A percentile compares a stretch with the other conserved stretches of the same genome.
phyloP scores from a whole-genome alignment of 164 flowering plant species.

The Liquidambar formosana region DNA sequence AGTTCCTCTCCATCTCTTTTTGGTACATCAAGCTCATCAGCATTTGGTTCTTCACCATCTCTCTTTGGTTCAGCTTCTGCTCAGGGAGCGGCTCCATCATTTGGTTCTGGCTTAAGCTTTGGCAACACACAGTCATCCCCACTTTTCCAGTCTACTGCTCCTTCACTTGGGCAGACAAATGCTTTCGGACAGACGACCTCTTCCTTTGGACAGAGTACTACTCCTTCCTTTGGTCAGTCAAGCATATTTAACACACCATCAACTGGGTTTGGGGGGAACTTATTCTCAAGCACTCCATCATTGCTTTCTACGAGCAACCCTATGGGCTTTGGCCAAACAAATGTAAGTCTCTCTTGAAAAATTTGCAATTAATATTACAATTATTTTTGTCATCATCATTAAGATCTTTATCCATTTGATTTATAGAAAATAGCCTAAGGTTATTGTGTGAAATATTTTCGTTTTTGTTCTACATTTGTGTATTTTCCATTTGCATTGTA shows the following conservation, averaged over 20 bases:
- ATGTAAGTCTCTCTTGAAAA: conserved; percentile 48
- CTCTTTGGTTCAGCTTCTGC: conserved; percentile 56
- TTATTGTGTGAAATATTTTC: too few relatives aligned
- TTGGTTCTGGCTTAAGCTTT: conserved; percentile 54
- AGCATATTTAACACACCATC: conserved; percentile 58
- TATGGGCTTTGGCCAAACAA: conserved; percentile 55
- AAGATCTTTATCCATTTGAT: background rate
- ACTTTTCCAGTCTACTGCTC: conserved; percentile 58
- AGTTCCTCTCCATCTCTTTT: conserved; percentile 53
- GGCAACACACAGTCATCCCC: conserved; percentile 66
- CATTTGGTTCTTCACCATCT: conserved; percentile 56
- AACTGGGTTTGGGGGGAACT: conserved; percentile 53
- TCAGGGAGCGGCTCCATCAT: conserved; percentile 47
- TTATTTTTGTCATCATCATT: background rate
- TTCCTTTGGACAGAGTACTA: conserved; percentile 54
- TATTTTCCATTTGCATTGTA: too few relatives aligned
- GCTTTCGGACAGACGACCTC: conserved; percentile 55
- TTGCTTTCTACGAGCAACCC: conserved; percentile 37
- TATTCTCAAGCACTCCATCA: conserved; percentile 64
- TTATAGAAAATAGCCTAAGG: too few relatives aligned
- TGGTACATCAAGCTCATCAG: conserved; percentile 47
- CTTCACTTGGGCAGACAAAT: conserved; percentile 66
- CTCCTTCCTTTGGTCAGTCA: conserved; percentile 55
- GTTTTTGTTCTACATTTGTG: too few relatives aligned
- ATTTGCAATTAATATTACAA: background rate